phyloP scores from a whole-genome alignment of 1,139 yeast genomes.

The Blastobotrys aristatus region DNA sequence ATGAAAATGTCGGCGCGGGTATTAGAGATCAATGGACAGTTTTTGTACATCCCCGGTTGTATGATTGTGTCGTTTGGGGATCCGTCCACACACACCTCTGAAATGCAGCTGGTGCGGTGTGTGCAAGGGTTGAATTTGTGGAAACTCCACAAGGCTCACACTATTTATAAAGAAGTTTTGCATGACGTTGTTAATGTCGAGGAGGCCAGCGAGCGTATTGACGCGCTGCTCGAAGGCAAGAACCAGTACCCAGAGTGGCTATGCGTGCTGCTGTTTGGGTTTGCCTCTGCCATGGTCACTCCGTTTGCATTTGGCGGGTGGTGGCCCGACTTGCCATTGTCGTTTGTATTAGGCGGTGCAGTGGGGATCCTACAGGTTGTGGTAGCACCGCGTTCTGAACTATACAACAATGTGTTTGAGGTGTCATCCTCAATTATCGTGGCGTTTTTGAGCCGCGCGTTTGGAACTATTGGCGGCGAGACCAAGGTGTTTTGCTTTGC shows the following conservation, averaged over 20 bases:
- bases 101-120: conserved; percentile 82
- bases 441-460: conserved; percentile 78
- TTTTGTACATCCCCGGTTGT: conserved; percentile 86
- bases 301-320: conserved; percentile 90
- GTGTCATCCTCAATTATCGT: conserved; percentile 85
- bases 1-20: conserved; percentile 87
- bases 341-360: conserved; percentile 72
- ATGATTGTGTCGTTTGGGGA: conserved; percentile 93
- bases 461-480: conserved; percentile 67
- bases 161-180: conserved; percentile 77
- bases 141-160: conserved; percentile 75
- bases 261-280: conserved; percentile 72
- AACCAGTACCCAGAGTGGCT: conserved; percentile 70
- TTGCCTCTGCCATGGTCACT: conserved; percentile 76
- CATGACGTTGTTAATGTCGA: conserved; percentile 85
- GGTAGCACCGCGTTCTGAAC: conserved; percentile 76
- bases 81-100: conserved; percentile 87
- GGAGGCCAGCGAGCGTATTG: conserved; percentile 70
- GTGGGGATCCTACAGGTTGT: conserved; percentile 80
- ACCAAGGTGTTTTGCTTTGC: conserved; percentile 67
- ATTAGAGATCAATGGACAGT: conserved; percentile 86
- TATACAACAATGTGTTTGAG: conserved; percentile 87
- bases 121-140: conserved; percentile 76
- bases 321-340: conserved; percentile 82
- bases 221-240: conserved; percentile 55